Percentiles rank a stretch among this genome's conserved stretches.
These are phyloP conservation scores for Colletotrichum chlorophyti DNA, from an alignment of 2,329 filamentous ascomycete species.

Conservation along the genomic window DNA sequence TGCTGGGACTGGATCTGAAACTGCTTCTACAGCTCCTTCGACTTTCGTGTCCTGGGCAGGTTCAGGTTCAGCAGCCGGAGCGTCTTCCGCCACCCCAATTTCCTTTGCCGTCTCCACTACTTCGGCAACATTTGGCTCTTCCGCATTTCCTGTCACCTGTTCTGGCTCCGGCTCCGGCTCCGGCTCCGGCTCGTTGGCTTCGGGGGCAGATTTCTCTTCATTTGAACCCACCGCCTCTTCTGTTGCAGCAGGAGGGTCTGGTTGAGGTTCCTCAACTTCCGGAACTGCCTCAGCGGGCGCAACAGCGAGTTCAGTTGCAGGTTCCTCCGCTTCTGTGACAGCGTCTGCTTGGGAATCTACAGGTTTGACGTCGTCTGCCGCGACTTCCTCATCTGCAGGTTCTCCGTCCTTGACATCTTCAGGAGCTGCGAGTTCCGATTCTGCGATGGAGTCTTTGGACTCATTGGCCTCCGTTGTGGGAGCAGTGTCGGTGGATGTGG, in stretches of 20 bases:
- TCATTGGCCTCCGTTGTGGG: neutral
- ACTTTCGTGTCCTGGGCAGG: neutral
- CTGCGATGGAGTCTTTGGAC: neutral
- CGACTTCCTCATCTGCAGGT: neutral
- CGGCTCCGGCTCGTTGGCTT: constrained; percentile 4
- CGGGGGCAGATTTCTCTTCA: neutral
- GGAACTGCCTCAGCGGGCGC: neutral
- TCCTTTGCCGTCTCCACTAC: neutral
- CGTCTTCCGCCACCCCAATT: constrained; percentile 13
- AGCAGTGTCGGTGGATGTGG: neutral
- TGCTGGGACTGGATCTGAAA: neutral
- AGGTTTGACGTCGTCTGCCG: neutral
- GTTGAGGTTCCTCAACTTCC: neutral
- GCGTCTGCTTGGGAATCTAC: neutral
- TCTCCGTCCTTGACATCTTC: neutral
- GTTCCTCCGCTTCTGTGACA: neutral
- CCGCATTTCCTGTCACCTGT: neutral
- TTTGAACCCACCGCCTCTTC: neutral
- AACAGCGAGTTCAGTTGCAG: neutral
- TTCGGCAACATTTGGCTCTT: neutral
- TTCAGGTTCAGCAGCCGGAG: neutral
- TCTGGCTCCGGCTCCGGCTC: neutral
- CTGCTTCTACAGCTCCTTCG: neutral
- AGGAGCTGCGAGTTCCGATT: neutral
- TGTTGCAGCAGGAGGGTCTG: neutral